Conservation (phyloP, 2,329 filamentous ascomycete species). For the Calonectria multiphialidica region DNA sequence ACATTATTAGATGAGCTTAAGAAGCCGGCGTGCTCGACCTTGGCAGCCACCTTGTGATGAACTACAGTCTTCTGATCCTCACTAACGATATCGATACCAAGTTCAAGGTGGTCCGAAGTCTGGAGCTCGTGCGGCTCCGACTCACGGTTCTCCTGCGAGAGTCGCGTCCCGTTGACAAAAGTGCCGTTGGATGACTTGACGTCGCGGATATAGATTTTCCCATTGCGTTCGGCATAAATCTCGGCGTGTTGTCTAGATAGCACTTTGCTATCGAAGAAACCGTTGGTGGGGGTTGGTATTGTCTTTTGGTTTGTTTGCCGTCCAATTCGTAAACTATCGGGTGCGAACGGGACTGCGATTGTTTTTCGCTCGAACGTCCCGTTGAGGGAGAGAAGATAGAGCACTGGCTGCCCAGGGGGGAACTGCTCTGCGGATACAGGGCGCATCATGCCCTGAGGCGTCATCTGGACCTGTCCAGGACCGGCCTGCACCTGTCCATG, state of each 20-base stretch:
- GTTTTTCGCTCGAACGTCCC: conserved; percentile 98
- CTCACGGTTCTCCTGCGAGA: conserved; percentile 95
- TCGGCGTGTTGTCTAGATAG: conserved; percentile 96
- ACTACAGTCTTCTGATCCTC: conserved; percentile 99
- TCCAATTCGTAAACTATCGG: conserved; percentile 95
- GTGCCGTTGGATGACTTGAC: conserved; percentile 99
- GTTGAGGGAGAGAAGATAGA: conserved; percentile 91
- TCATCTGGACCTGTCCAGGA: conserved; percentile 50
- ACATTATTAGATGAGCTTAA: conserved; percentile 81
- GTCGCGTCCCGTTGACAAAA: conserved; percentile 91
- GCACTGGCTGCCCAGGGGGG: conserved; percentile 77
- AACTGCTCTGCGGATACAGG: conserved; percentile 71
- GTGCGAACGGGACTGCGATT: conserved; percentile 90
- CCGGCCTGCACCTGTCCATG: conserved; percentile 49
- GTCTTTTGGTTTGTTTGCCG: conserved; percentile 98
- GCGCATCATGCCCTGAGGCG: conserved; percentile 68
- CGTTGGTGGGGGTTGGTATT: conserved; percentile 88
- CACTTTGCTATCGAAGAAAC: conserved; percentile 98
- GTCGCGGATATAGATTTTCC: conserved; percentile 95
- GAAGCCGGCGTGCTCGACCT: conserved; percentile 94
- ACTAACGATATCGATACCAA: conserved; percentile 98
- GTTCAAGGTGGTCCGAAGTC: conserved; percentile 90
- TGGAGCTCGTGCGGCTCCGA: conserved; percentile 95
- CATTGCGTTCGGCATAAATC: conserved; percentile 87
- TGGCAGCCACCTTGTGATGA: conserved; percentile 97